Conservation (phyloP, 441 rosid species). For the Gossypium davidsonii region DNA sequence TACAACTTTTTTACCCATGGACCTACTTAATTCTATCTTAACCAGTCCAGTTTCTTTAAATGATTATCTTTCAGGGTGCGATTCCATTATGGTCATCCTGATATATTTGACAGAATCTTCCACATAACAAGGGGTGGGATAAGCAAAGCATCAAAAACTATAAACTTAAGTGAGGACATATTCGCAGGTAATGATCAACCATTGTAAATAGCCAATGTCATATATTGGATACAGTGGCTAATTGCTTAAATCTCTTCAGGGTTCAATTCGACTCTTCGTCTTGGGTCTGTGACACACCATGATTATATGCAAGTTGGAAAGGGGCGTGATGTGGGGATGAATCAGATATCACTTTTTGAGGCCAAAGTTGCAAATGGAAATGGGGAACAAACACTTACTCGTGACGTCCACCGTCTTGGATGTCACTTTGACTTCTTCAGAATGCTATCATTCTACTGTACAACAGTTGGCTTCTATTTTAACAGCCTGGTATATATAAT, state of each 20-base stretch:
- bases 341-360: conserved; percentile 89
- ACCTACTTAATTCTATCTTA: not conserved
- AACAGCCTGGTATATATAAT: conserved; percentile 68
- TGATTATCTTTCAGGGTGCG: conserved; percentile 46
- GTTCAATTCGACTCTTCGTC: conserved; percentile 85
- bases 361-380: conserved; percentile 93
- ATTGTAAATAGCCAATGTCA: not conserved
- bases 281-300: conserved; percentile 89
- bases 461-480: conserved; percentile 92
- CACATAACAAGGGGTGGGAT: conserved; percentile 96
- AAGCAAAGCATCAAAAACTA: conserved; percentile 90
- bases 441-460: conserved; percentile 83
- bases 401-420: conserved; percentile 86
- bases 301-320: conserved; percentile 98
- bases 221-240: conserved; percentile 16
- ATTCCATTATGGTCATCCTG: conserved; percentile 97
- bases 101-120: conserved; percentile 86
- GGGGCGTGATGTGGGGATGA: conserved; percentile 95
- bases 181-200: conserved; percentile 50
- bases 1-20: not conserved
- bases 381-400: conserved; percentile 89
- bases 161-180: conserved; percentile 96
- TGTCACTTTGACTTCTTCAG: conserved; percentile 94
- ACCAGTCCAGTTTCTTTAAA: conserved; percentile 1
- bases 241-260: conserved; percentile 36